Percentiles rank a stretch among this genome's conserved stretches.
Evolutionary conservation across 768 basidiomycete genomes (phyloP).

Genomic region (Mycena indigotica): DNA sequence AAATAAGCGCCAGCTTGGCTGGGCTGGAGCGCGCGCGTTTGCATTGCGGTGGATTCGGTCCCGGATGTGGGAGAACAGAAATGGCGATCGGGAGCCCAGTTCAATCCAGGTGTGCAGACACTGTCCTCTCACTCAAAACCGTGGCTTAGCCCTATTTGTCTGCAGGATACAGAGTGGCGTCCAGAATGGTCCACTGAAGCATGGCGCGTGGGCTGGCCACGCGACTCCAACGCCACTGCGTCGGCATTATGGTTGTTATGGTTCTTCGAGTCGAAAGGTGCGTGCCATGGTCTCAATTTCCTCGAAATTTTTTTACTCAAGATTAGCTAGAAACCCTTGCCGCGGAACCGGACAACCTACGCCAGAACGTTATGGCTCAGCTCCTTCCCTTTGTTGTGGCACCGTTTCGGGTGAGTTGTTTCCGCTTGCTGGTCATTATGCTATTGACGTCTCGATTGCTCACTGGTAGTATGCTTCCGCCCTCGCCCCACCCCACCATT

Average conservation of each 20-base stretch:
- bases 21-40: slow-evolving; percentile 13
- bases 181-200: not conserved
- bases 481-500: slow-evolving; percentile 21
- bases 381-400: slow-evolving; percentile 13
- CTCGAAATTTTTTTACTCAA: not conserved
- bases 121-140: too few species aligned
- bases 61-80: slow-evolving; percentile 3
- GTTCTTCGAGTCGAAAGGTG: slow-evolving; percentile 13
- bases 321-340: slow-evolving; percentile 7
- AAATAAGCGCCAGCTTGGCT: slow-evolving; percentile 16
- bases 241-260: slow-evolving; percentile 14
- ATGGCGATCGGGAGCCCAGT: not conserved
- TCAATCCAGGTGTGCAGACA: not conserved
- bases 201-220: slow-evolving; percentile 17
- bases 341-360: slow-evolving; percentile 11
- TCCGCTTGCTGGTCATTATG: too few species aligned
- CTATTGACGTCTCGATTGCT: not conserved
- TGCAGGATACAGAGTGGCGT: not conserved
- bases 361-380: slow-evolving; percentile 7
- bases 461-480: slow-evolving; percentile 12
- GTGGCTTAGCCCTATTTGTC: too few species aligned
- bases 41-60: slow-evolving; percentile 4
- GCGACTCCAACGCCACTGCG: slow-evolving; percentile 3
- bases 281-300: not conserved
- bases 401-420: slow-evolving; percentile 17